Percentiles rank a stretch among this genome's conserved stretches.
Conservation (phyloP, 768 basidiomycete species). For the Boletus edulis region DNA sequence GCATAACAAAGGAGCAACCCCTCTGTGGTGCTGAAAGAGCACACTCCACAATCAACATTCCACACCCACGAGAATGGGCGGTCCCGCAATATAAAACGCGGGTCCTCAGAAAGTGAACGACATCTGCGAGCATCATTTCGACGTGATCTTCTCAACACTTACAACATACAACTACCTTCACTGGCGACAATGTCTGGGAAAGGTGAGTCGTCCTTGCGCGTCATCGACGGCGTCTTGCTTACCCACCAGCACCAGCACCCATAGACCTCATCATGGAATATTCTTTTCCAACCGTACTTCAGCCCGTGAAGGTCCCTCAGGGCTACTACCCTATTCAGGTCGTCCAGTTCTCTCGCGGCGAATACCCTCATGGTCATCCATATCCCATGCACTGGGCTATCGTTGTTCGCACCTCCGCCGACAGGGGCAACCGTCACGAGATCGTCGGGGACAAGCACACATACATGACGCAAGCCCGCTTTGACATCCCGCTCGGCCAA, state of each 20-base stretch:
- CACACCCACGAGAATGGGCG: background rate
- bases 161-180: background rate
- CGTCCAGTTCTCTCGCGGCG: conserved; percentile 29
- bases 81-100: conserved; percentile 6
- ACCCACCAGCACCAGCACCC: background rate
- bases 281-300: conserved; percentile 11
- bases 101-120: background rate
- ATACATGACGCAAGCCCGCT: conserved; percentile 10
- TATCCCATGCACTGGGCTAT: conserved; percentile 27
- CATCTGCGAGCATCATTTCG: background rate
- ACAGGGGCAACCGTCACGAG: conserved; percentile 24
- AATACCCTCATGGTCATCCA: conserved; percentile 4
- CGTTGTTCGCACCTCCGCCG: conserved; percentile 19
- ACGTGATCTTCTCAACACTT: background rate
- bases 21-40: background rate
- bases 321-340: conserved; percentile 24
- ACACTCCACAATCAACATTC: background rate
- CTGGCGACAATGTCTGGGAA: background rate
- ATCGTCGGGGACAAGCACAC: conserved; percentile 21
- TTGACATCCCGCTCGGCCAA: conserved; percentile 6
- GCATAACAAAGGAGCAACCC: conserved; percentile 2
- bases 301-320: conserved; percentile 16
- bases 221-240: background rate
- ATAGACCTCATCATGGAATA: background rate
- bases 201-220: background rate